A percentile compares a stretch with the other conserved stretches of the same genome.
Evolutionary conservation across 2,329 filamentous ascomycete species (phyloP).

Genomic region (Paraphaeosphaeria minitans): DNA sequence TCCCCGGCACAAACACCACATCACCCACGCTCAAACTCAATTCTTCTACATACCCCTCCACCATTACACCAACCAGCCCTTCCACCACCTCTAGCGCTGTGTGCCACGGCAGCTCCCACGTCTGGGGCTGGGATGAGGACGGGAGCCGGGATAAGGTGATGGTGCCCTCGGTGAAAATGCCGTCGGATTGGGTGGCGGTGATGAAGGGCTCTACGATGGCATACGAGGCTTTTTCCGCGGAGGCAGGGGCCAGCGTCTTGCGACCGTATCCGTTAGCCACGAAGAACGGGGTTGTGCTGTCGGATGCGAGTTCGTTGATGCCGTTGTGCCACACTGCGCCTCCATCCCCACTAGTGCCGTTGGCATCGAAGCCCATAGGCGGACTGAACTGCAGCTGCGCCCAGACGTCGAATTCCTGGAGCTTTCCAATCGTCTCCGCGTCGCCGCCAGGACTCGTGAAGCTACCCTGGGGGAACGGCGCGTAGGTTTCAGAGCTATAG

Average conservation of each 20-base stretch:
- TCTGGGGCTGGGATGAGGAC: conserved; percentile 22
- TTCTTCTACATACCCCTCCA: conserved; percentile 37
- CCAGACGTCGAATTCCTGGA: conserved; percentile 53
- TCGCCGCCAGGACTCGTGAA: conserved; percentile 36
- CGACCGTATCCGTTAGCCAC: conserved; percentile 55
- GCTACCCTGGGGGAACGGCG: conserved; percentile 44
- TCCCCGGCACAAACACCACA: conserved; percentile 47
- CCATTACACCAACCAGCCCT: conserved; percentile 42
- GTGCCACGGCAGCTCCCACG: conserved; percentile 36
- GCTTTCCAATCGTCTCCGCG: conserved; percentile 40
- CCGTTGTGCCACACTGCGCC: conserved; percentile 50
- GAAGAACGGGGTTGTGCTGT: conserved; percentile 47
- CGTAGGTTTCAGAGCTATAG: conserved; percentile 41
- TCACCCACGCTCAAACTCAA: conserved; percentile 42
- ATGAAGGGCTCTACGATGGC: conserved; percentile 54
- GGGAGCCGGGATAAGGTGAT: conserved; percentile 47
- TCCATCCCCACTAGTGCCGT: conserved; percentile 48
- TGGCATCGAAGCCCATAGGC: conserved; percentile 41
- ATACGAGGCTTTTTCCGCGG: conserved; percentile 39
- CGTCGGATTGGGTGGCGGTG: conserved; percentile 47
- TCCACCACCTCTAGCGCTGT: conserved; percentile 49
- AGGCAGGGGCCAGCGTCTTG: conserved; percentile 49
- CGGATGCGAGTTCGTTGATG: conserved; percentile 39
- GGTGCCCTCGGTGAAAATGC: conserved; percentile 53
- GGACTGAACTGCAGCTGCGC: conserved; percentile 49